Evolutionary conservation across 2,329 filamentous ascomycete genomes (phyloP).

Genomic region (Pseudomassariella vexata): DNA sequence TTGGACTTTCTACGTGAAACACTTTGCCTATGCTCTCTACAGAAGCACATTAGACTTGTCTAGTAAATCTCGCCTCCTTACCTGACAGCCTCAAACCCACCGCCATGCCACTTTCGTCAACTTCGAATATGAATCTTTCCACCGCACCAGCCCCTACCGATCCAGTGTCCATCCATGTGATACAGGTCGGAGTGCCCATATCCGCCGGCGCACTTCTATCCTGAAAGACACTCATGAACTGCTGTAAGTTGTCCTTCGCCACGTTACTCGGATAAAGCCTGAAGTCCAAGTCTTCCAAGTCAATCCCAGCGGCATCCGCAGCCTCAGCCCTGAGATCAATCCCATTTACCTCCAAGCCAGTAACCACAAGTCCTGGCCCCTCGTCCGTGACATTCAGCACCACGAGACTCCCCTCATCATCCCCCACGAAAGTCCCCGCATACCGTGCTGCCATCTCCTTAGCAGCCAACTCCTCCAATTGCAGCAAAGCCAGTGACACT

Average conservation of each 20-base stretch:
- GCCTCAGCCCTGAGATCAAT: constrained; percentile 13
- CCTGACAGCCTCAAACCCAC: constrained; percentile 1
- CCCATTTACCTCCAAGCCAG: constrained; percentile 8
- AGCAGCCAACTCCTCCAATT: constrained; percentile 11
- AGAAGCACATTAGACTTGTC: no score
- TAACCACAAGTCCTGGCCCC: constrained; percentile 20
- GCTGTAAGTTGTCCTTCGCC: constrained; percentile 10
- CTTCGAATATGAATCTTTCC: constrained; percentile 1
- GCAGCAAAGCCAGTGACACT: constrained; percentile 15
- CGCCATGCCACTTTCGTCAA: neutral
- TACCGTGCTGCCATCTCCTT: constrained; percentile 11
- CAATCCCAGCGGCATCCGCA: constrained; percentile 15
- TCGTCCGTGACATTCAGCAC: constrained; percentile 10
- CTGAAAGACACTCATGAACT: constrained; percentile 25
- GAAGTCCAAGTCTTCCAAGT: constrained; percentile 18
- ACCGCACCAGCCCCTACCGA: neutral
- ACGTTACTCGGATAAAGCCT: constrained; percentile 25
- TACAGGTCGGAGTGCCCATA: constrained; percentile 26
- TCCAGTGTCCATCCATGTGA: constrained; percentile 18
- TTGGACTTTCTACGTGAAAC: no score
- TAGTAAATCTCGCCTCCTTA: no score
- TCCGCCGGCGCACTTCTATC: constrained; percentile 22
- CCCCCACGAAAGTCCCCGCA: constrained; percentile 9
- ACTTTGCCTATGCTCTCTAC: no score
- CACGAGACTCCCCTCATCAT: neutral